Evolutionary conservation across 208 protist genomes (phyloP), one percentile per base, ranked within the genome.

Genomic region (Giardia duodenalis): DNA sequence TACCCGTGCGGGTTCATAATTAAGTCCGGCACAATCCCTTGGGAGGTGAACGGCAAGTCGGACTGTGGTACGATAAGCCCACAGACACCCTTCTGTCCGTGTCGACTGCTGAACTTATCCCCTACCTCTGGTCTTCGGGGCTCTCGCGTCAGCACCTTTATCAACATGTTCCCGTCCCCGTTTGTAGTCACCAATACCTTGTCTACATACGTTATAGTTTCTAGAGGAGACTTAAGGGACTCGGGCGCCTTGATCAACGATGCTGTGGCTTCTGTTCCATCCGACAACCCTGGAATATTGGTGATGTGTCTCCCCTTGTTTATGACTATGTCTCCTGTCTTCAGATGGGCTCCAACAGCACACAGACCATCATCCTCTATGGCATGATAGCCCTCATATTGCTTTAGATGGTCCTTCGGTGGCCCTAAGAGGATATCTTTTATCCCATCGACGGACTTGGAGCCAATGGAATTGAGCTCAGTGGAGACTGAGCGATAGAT

Each of bases 1-100:
- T 99, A 99, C 92, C 98, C 99, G 94, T 99, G 99, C 22, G 99
- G 99, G 94, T 99, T 99, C 98, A 99, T 99, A 95, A 99, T 99
- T 94, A 99, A 98, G 94, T 99, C 99, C 0, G 99, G 99, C 87
- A 94, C 97, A 46, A 99, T 97, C 67, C 98, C 98, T 1, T 95
- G 92, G 93, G 98, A 96, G 90, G 96, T 98, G 94, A 99, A 99
- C 1, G 98, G 98, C 97, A 99, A 97, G 95, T 99, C 98, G 39
- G 98, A 97, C 92, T 99, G 97, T 67, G 96, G 93, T 30, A 98
- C 97, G 88, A 99, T 99, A 10, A 99, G 95, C 47, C 98, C 99
- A 90, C 97, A 97, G 2, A 99, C 97, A 92, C 98, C 99, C 95
- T 99, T 99, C 94, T 99, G 99, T 0, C 99, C 99, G 94, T 99